Percentiles rank a stretch among this genome's conserved stretches.
Conservation (phyloP, 805 yeast genomes). For the Saturnispora galanensis region DNA sequence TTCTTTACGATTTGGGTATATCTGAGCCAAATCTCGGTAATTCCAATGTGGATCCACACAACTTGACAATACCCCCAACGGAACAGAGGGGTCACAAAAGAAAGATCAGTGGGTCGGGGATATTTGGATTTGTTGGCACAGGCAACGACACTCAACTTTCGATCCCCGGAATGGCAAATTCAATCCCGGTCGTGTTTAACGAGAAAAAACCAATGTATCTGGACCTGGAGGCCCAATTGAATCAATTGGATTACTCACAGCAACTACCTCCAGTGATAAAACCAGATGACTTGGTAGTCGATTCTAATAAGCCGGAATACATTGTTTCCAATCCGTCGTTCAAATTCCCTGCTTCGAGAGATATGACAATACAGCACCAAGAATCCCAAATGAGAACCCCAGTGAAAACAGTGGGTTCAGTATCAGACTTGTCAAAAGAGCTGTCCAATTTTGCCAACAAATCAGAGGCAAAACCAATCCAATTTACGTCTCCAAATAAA, state of each 20-base stretch:
- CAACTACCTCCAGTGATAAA: conserved; percentile 5
- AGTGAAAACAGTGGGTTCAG: conserved; percentile 4
- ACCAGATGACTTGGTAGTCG: conserved; percentile 2
- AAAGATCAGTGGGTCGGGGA: conserved; percentile 69
- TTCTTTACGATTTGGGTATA: conserved; percentile 24
- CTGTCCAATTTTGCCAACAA: conserved; percentile 6
- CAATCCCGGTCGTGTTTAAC: conserved; percentile 16
- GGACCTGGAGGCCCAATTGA: conserved; percentile 22
- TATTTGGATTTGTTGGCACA: conserved; percentile 54
- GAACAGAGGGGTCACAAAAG: conserved; percentile 37
- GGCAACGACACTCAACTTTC: conserved; percentile 52
- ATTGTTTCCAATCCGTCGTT: background rate
- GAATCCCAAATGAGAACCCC: conserved; percentile 8
- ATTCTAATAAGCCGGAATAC: conserved; percentile 4
- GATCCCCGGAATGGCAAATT: conserved; percentile 39
- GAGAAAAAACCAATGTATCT: conserved; percentile 22
- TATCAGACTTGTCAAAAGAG: conserved; percentile 2
- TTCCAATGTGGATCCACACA: background rate
- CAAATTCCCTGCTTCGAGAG: conserved; percentile 5
- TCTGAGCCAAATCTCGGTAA: conserved; percentile 25
- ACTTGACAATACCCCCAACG: background rate
- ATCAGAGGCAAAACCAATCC: conserved; percentile 7
- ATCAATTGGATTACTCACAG: conserved; percentile 14
- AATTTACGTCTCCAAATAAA: conserved; percentile 6
- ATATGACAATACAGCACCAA: conserved; percentile 3